Conservation (phyloP, 495 filamentous ascomycete genomes). For the Penicillium chermesinum region DNA sequence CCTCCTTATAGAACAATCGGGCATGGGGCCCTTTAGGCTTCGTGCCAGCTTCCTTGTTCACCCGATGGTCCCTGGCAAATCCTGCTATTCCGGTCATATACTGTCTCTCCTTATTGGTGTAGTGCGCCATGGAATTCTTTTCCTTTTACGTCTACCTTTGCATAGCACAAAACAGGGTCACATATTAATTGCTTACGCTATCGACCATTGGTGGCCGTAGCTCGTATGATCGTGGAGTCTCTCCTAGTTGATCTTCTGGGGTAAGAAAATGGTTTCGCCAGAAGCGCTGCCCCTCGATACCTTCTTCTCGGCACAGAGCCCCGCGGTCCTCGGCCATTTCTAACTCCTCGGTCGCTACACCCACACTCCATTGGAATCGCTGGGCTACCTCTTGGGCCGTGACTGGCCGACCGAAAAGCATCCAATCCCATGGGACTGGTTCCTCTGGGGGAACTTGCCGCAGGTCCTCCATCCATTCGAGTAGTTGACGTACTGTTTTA, state of each 20-base stretch:
- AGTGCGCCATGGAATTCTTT: not conserved
- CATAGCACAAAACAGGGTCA: not conserved
- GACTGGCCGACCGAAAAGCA: slow-evolving; percentile 70
- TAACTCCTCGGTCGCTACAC: slow-evolving; percentile 92
- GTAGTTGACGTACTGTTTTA: slow-evolving; percentile 71
- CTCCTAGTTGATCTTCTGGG: not conserved
- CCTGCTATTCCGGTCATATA: no score
- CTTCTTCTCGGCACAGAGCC: slow-evolving; percentile 73
- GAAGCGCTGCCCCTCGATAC: slow-evolving; percentile 74
- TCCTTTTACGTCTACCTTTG: not conserved
- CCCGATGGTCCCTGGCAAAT: no score
- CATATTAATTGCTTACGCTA: not conserved
- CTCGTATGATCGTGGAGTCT: not conserved
- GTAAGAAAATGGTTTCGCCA: slow-evolving; percentile 63
- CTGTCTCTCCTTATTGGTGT: not conserved
- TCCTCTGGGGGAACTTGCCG: slow-evolving; percentile 59
- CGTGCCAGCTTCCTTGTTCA: slow-evolving; percentile 4
- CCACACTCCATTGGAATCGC: slow-evolving; percentile 94
- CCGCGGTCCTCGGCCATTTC: slow-evolving; percentile 95
- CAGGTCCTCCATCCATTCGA: slow-evolving; percentile 71
- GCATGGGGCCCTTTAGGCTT: not conserved
- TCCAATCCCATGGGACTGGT: slow-evolving; percentile 70
- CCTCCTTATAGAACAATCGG: not conserved
- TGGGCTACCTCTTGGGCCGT: slow-evolving; percentile 88
- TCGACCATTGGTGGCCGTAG: not conserved